Evolutionary conservation across 257 asterid species (phyloP), one percentile per base, ranked within the genome.

Genomic region (Hygrophila difformis): DNA sequence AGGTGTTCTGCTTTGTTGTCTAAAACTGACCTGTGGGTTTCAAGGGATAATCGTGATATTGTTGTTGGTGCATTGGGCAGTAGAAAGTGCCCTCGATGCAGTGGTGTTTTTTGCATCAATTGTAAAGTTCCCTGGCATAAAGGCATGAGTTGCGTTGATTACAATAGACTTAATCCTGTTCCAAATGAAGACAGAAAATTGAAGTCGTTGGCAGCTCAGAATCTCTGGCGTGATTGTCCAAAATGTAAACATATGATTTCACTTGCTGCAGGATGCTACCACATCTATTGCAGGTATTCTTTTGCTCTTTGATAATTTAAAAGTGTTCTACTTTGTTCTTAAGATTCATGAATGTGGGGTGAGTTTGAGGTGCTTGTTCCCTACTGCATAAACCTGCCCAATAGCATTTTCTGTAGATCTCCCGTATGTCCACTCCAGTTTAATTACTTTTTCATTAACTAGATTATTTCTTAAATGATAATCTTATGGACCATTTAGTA

Each of bases 81-180:
- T 10, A 57, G 60, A 57, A 68, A 57, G 43, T 80, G 92, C 63
- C 64, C 71, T 8, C 63, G 57, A 60, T 79, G 89, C 62, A 44
- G 37, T 59, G 65, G 71, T 21, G 12, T n/a, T 18, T 79, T 79
- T 35, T 79, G 89, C 53, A 45, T 65, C 35, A 21, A 63, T 36
- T 82, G 88, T 59, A 65, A 67, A 66, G 88, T 70, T 33, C 72
- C 78, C 16, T 82, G 93, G 93, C 85, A 82, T 45, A 9, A 4
- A 18, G 31, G 34, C 41, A 70, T 78, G 70, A 18, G 14, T 12
- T 82, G 93, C 56, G 1, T 2, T 22, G 53, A 31, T 6, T 72
- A 51, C 56, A 56, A 46, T 46, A 31, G 18, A 22, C 56, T 13
- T 40, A 65, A 68, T 51, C 82, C 85, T 0, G 3, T 63, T 18